phyloP scores from a whole-genome alignment of 148 eudicot genomes.

The Camellia granthamiana region DNA sequence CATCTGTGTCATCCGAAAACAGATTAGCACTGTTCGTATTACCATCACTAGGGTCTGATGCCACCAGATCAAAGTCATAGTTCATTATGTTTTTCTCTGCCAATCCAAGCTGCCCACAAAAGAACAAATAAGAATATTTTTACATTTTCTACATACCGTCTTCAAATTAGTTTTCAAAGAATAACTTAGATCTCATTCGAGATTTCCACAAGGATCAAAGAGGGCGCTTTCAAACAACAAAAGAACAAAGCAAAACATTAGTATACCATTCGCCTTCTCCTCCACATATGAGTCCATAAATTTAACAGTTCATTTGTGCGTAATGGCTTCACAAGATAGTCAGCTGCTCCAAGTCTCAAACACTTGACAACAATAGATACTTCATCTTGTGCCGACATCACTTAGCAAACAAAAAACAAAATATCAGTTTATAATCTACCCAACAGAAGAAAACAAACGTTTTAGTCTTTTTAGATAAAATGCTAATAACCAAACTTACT shows the following conservation, averaged over 20 bases:
- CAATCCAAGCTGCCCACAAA: constrained; percentile 76
- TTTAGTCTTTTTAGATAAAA: background rate
- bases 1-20: constrained; percentile 98
- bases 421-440: background rate
- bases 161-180: background rate
- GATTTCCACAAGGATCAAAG: constrained; percentile 10
- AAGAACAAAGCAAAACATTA: constrained; percentile 14
- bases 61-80: constrained; percentile 68
- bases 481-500: constrained; percentile 43
- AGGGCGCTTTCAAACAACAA: constrained; percentile 17
- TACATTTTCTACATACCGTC: too few species aligned
- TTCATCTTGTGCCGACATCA: constrained; percentile 98
- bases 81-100: constrained; percentile 77
- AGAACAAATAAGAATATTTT: background rate
- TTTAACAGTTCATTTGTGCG: constrained; percentile 91
- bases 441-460: background rate
- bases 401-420: constrained; percentile 31
- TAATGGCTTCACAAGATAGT: constrained; percentile 95
- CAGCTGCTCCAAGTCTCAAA: constrained; percentile 98
- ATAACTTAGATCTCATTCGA: constrained; percentile 7
- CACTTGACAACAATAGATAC: constrained; percentile 94
- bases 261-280: constrained; percentile 75
- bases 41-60: constrained; percentile 92
- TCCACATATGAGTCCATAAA: constrained; percentile 99
- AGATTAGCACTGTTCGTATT: constrained; percentile 89